phyloP scores from a whole-genome alignment of 2,329 filamentous ascomycete species.

The Colletotrichum eremochloae region DNA sequence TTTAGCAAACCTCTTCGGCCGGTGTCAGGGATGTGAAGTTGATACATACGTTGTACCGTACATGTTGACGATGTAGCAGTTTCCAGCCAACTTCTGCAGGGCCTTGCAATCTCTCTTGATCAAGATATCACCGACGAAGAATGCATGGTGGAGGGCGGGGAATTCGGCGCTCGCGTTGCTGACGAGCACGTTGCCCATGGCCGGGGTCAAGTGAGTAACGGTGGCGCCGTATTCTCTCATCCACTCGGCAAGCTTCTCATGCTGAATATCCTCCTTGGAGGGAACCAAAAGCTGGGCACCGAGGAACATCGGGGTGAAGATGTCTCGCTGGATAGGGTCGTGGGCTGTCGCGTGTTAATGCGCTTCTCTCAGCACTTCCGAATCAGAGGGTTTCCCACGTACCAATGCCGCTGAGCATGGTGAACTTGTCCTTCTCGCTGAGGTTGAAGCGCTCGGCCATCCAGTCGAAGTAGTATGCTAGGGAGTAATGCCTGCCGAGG shows the following conservation, averaged over 20 bases:
- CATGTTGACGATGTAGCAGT: conserved; percentile 82
- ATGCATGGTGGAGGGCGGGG: conserved; percentile 80
- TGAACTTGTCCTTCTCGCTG: conserved; percentile 77
- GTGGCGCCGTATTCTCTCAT: conserved; percentile 74
- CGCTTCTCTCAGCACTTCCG: background rate
- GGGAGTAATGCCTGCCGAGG: conserved; percentile 84
- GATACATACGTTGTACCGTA: conserved; percentile 79
- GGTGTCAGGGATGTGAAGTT: conserved; percentile 57
- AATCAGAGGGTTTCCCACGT: background rate
- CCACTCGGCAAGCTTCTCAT: conserved; percentile 91
- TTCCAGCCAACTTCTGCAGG: conserved; percentile 78
- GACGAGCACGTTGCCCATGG: conserved; percentile 96
- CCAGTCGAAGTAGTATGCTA: conserved; percentile 92
- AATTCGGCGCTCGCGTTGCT: conserved; percentile 85
- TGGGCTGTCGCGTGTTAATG: conserved; percentile 63
- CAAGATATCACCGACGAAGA: conserved; percentile 93
- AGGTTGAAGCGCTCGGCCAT: conserved; percentile 89
- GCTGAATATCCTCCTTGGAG: conserved; percentile 79
- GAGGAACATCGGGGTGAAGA: conserved; percentile 91
- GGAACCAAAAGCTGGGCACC: conserved; percentile 51
- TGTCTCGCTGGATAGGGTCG: conserved; percentile 78
- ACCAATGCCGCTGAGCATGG: conserved; percentile 80
- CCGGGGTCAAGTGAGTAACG: conserved; percentile 91
- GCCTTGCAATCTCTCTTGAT: conserved; percentile 85
- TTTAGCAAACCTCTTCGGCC: background rate